Percentiles rank a stretch among this genome's conserved stretches.
Conservation (phyloP, 257 asterid genomes). For the Salvia miltiorrhiza region DNA sequence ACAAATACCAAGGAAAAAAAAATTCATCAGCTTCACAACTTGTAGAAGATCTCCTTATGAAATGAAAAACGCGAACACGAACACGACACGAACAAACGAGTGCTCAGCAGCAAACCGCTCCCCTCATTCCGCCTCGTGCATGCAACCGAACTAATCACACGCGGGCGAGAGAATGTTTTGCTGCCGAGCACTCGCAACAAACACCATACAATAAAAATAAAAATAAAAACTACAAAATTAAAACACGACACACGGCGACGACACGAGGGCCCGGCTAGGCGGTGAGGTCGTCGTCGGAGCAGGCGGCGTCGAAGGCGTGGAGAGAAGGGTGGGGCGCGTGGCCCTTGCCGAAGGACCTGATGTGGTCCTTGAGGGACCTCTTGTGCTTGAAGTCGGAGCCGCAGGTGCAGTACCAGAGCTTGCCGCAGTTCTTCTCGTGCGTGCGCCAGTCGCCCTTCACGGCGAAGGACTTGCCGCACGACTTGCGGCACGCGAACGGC, state of each 20-base stretch:
- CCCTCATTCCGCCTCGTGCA: constrained; percentile 2
- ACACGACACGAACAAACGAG: constrained; percentile 10
- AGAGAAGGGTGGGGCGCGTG: constrained; percentile 69
- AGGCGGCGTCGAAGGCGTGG: constrained; percentile 47
- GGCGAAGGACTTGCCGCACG: constrained; percentile 75
- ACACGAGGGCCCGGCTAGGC: background rate
- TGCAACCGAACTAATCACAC: no score
- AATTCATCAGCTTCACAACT: constrained; percentile 63
- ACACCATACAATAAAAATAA: no score
- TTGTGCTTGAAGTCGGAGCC: constrained; percentile 93
- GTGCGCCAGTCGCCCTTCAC: constrained; percentile 96
- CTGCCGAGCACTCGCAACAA: constrained; percentile 48
- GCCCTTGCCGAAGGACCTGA: constrained; percentile 70
- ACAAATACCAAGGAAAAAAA: constrained; percentile 25
- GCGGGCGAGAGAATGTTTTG: constrained; percentile 42
- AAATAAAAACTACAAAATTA: no score
- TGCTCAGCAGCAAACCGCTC: constrained; percentile 63
- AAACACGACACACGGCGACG: no score
- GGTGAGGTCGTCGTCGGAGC: constrained; percentile 46
- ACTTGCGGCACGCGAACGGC: constrained; percentile 65
- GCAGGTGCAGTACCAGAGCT: constrained; percentile 81
- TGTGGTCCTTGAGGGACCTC: constrained; percentile 83
- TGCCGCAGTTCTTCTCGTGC: constrained; percentile 92
- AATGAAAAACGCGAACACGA: constrained; percentile 7
- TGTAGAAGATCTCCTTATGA: constrained; percentile 21